These are phyloP conservation scores for Septoria linicola DNA, from an alignment of 2,329 filamentous ascomycete genomes.

Conservation along the genomic window DNA sequence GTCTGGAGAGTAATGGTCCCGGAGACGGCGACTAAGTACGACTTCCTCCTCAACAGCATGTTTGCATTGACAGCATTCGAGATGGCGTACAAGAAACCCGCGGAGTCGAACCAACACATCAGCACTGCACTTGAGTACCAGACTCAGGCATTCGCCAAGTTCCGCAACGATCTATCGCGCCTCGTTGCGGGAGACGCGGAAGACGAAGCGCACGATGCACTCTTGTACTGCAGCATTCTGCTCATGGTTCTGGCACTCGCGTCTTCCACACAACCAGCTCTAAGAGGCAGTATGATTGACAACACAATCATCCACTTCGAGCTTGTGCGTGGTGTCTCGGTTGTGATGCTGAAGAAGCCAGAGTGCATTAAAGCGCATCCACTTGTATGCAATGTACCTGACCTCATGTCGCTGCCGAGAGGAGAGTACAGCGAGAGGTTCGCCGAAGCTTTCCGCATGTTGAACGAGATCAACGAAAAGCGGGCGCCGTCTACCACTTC, in stretches of 20 bases:
- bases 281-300: conserved; percentile 17
- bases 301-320: conserved; percentile 17
- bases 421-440: not conserved
- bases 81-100: conserved; percentile 15
- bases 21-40: conserved; percentile 19
- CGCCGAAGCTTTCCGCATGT: not conserved
- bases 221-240: conserved; percentile 18
- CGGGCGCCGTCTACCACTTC: not conserved
- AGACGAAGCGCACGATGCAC: conserved; percentile 17
- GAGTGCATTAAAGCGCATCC: conserved; percentile 10
- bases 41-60: conserved; percentile 20
- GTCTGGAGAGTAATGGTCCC: conserved; percentile 16
- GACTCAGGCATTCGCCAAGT: conserved; percentile 15
- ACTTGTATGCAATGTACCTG: conserved; percentile 14
- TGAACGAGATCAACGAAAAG: conserved; percentile 12
- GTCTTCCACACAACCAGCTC: conserved; percentile 14
- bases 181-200: conserved; percentile 9
- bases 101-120: conserved; percentile 12
- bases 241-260: conserved; percentile 21
- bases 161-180: conserved; percentile 10
- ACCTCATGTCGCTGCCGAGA: conserved; percentile 12
- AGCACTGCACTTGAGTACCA: conserved; percentile 20
- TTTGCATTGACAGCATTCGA: conserved; percentile 21
- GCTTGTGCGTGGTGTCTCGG: conserved; percentile 14
- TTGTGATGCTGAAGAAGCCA: conserved; percentile 20